Evolutionary conservation across 2,329 filamentous ascomycete genomes (phyloP), one percentile per base, ranked within the genome.

Genomic region (Arthrobotrys sphaeroides): DNA sequence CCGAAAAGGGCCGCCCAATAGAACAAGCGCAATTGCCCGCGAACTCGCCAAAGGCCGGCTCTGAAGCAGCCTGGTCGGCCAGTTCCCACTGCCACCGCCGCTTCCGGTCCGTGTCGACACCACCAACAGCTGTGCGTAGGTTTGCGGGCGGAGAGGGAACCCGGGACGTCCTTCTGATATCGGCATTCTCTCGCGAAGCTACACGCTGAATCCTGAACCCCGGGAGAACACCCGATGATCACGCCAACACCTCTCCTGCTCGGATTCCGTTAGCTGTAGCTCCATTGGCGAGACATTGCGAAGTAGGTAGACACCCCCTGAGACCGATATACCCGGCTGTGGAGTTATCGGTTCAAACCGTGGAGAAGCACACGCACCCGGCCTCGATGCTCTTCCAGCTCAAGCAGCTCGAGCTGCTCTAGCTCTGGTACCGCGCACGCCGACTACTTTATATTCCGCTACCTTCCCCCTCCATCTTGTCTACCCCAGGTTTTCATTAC

Each of bases 221-320:
- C 69, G 61, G 69, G 60, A 60, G 62, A 74, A 40, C 61, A 74
- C 70, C 70, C 70, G 70, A 74, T 57, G 70, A 40, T 74, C 70
- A 74, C 70, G 62, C 70, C 62, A 49, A 68, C 70, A 61, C 36
- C 42, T 53, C 53, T 6, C 18, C 33, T n/a, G n/a, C n/a, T 57
- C 49, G n/a, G 20, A 33, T 38, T 38, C 47, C 20, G 40, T 36
- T 36, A 55, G 22, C n/a, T 43, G 57, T 47, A 18, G 36, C 24
- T 49, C 10, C 22, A 9, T n/a, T n/a, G n/a, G n/a, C 20, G 47
- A 53, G 36, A 53, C 47, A 49, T 24, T n/a, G n/a, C n/a, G n/a
- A n/a, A n/a, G n/a, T n/a, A n/a, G n/a, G n/a, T n/a, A n/a, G n/a
- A n/a, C n/a, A n/a, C 28, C 49, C 61, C 65, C 53, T 61, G 42